These are phyloP conservation scores for Excoecaria agallocha DNA, from an alignment of 345 rosid species.

Conservation along the genomic window DNA sequence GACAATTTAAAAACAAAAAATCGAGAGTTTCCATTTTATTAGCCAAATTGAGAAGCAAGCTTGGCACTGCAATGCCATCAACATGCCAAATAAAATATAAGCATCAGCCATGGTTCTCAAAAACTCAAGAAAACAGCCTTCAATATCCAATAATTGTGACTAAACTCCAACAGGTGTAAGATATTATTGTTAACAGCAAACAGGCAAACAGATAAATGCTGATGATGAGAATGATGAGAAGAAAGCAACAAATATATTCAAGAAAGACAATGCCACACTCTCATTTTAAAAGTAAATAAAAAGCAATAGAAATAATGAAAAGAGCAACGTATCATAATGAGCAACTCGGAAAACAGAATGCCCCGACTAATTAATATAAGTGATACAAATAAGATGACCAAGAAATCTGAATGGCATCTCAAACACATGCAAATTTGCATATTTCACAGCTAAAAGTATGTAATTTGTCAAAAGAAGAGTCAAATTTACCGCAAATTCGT, in stretches of 20 bases:
- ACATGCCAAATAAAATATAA: too few species aligned
- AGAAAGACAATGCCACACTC: background rate
- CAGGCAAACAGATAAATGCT: background rate
- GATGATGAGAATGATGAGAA: background rate
- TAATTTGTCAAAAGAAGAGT: background rate
- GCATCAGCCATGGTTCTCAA: too few species aligned
- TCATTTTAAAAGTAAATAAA: background rate
- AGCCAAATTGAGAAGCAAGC: too few species aligned
- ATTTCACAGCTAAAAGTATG: background rate
- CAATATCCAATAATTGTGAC: too few species aligned
- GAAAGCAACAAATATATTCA: background rate
- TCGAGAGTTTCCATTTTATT: background rate
- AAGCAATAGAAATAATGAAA: too few species aligned
- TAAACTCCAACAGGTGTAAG: too few species aligned
- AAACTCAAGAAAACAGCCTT: too few species aligned
- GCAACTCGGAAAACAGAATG: background rate
- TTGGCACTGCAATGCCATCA: too few species aligned
- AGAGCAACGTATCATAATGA: background rate
- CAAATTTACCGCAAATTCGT: constrained; percentile 78
- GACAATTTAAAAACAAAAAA: constrained; percentile 7
- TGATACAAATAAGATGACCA: background rate
- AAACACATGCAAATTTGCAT: background rate
- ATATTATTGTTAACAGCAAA: background rate
- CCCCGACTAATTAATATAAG: background rate
- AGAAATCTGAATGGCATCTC: background rate